Conservation (phyloP, 495 filamentous ascomycete species). For the Apiosordaria backusii region DNA sequence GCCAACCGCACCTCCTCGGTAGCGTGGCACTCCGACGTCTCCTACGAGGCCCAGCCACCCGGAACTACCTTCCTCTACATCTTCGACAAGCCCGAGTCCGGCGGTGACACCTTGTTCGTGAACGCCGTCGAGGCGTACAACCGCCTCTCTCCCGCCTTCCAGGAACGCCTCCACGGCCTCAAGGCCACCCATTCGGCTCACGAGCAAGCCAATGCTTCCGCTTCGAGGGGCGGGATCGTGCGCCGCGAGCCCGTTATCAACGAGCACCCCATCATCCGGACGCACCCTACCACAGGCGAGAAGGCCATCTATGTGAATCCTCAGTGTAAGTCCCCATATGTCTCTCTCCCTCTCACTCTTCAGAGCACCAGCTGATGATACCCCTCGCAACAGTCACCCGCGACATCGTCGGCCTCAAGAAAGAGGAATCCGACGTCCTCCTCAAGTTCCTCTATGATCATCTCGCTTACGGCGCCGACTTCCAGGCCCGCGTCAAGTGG, state of each 20-base stretch:
- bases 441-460: conserved; percentile 89
- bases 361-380: conserved; percentile 7
- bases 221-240: conserved; percentile 56
- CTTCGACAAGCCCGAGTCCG: conserved; percentile 69
- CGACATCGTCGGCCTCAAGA: conserved; percentile 69
- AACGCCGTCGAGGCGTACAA: conserved; percentile 73
- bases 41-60: conserved; percentile 79
- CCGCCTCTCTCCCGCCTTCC: conserved; percentile 67
- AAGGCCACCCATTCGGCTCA: conserved; percentile 69
- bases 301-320: conserved; percentile 85
- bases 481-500: conserved; percentile 87
- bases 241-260: conserved; percentile 67
- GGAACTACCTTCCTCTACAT: conserved; percentile 80
- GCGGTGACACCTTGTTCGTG: conserved; percentile 76
- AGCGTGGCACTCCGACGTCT: conserved; percentile 79
- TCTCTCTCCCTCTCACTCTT: background rate
- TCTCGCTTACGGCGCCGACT: conserved; percentile 75
- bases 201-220: conserved; percentile 63
- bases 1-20: conserved; percentile 63
- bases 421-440: conserved; percentile 72
- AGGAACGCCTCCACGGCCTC: conserved; percentile 71
- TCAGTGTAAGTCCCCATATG: conserved; percentile 64
- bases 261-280: conserved; percentile 74
- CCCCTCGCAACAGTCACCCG: conserved; percentile 54
- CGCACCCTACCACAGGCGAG: conserved; percentile 77